Percentiles rank a stretch among this genome's conserved stretches.
Conservation (phyloP, 1,284 basidiomycete species). For the Chondrostereum purpureum region DNA sequence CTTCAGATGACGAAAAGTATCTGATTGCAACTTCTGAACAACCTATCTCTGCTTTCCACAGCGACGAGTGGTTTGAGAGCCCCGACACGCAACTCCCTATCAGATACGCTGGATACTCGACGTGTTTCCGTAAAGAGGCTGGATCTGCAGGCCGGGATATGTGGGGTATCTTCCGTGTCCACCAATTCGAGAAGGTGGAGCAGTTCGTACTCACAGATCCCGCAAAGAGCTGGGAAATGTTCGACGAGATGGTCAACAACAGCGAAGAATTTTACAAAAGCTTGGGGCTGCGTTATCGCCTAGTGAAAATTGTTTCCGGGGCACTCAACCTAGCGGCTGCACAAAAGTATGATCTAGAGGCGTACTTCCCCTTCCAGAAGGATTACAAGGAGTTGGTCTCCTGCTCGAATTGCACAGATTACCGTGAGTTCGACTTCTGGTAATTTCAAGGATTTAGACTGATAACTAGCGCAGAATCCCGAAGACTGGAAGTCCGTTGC, state of each 20-base stretch:
- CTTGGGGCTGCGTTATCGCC: constrained; percentile 83
- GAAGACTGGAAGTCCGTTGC: constrained; percentile 84
- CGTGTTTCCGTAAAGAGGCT: constrained; percentile 99
- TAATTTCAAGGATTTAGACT: constrained; percentile 7
- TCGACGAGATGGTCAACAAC: constrained; percentile 86
- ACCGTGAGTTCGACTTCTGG: constrained; percentile 56
- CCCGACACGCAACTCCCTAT: constrained; percentile 89
- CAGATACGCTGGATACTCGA: constrained; percentile 79
- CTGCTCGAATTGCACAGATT: constrained; percentile 92
- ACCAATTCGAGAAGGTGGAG: constrained; percentile 99
- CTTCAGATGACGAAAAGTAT: constrained; percentile 94
- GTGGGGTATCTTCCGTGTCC: constrained; percentile 99
- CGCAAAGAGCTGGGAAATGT: constrained; percentile 89
- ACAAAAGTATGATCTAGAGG: constrained; percentile 97
- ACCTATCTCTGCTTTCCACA: constrained; percentile 93
- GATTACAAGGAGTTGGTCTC: constrained; percentile 94
- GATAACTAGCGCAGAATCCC: constrained; percentile 57
- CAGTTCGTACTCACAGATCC: constrained; percentile 96
- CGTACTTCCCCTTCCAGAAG: constrained; percentile 98
- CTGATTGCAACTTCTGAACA: constrained; percentile 98
- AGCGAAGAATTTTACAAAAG: constrained; percentile 96
- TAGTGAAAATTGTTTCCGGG: constrained; percentile 95
- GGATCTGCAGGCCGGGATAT: constrained; percentile 96
- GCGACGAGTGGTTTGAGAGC: constrained; percentile 95
- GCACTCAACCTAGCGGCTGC: constrained; percentile 95